phyloP scores from a whole-genome alignment of 345 rosid species.

The Pseudoturritis turrita region DNA sequence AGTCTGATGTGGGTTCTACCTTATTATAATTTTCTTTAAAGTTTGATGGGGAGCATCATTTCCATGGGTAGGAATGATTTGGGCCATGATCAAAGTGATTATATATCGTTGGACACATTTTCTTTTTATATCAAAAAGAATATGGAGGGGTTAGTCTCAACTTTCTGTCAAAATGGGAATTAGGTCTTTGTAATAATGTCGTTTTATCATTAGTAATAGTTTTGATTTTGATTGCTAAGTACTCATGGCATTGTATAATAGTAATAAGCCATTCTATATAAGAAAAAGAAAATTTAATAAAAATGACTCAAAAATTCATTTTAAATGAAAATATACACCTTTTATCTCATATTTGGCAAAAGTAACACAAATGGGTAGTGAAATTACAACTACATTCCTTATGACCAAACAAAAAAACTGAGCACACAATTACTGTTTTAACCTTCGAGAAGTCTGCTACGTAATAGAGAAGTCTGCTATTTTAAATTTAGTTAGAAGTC shows the following conservation, averaged over 20 bases:
- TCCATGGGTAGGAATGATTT: conserved; percentile 38
- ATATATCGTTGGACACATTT: conserved; percentile 18
- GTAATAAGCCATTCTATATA: background rate
- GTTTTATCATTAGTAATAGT: conserved; percentile 10
- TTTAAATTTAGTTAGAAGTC: no score
- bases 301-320: no score
- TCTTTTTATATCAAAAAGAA: conserved; percentile 4
- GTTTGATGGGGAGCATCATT: conserved; percentile 27
- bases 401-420: no score
- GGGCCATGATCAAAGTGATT: conserved; percentile 36
- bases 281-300: no score
- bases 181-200: conserved; percentile 9
- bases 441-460: no score
- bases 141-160: conserved; percentile 4
- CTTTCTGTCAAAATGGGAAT: conserved; percentile 16
- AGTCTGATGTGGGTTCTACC: conserved; percentile 23
- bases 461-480: no score
- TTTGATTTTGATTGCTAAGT: background rate
- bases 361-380: no score
- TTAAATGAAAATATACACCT: no score
- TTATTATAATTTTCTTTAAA: background rate
- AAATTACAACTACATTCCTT: no score
- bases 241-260: conserved; percentile 1
- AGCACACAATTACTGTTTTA: no score
- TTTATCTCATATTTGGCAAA: no score